These are phyloP conservation scores for Cyberlindnera bimundalis DNA, from an alignment of 805 yeast genomes.

Conservation along the genomic window DNA sequence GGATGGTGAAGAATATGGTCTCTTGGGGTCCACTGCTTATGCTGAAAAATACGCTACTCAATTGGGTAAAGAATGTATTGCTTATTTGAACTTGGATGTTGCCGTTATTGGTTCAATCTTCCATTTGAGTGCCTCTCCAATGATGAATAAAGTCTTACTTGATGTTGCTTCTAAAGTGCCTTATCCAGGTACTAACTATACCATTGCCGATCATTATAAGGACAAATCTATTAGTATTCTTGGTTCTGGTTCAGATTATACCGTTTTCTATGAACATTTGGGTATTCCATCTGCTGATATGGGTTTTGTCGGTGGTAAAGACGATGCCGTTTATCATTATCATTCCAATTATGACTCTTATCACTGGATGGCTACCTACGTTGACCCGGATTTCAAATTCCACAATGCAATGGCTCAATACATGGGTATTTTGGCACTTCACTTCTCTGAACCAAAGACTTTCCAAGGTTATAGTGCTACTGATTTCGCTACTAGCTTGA, in stretches of 20 bases:
- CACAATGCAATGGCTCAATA: slow-evolving; percentile 56
- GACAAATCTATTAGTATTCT: slow-evolving; percentile 39
- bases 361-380: slow-evolving; percentile 63
- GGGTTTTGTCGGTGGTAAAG: slow-evolving; percentile 44
- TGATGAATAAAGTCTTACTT: slow-evolving; percentile 45
- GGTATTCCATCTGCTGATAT: slow-evolving; percentile 61
- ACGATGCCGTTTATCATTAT: slow-evolving; percentile 66
- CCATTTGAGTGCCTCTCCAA: slow-evolving; percentile 51
- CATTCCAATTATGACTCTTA: slow-evolving; percentile 74
- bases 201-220: slow-evolving; percentile 30
- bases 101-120: slow-evolving; percentile 57
- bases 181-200: slow-evolving; percentile 37
- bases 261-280: slow-evolving; percentile 55
- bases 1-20: slow-evolving; percentile 81
- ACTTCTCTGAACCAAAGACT: slow-evolving; percentile 47
- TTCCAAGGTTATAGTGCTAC: slow-evolving; percentile 35
- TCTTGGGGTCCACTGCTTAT: slow-evolving; percentile 73
- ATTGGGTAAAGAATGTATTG: slow-evolving; percentile 51
- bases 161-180: slow-evolving; percentile 41
- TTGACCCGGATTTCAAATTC: slow-evolving; percentile 58
- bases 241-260: slow-evolving; percentile 73
- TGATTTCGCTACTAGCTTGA: slow-evolving; percentile 39
- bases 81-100: slow-evolving; percentile 68
- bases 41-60: slow-evolving; percentile 57
- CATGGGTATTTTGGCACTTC: slow-evolving; percentile 46